These are phyloP conservation scores for Ettlia oleoabundans DNA, from an alignment of 139 green algal species.

Conservation along the genomic window DNA sequence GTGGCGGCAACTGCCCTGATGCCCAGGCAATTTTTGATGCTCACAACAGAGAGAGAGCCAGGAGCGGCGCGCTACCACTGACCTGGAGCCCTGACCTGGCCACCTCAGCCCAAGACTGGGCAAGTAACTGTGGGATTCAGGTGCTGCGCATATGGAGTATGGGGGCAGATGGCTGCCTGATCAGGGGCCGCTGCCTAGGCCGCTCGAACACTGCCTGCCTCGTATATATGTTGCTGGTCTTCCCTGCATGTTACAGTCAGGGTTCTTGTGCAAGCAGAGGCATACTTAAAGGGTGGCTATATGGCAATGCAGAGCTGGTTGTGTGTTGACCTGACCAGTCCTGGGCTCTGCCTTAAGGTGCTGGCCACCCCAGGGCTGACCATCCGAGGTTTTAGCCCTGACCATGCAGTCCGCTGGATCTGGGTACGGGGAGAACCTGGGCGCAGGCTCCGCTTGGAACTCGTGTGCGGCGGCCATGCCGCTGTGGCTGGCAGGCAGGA, in stretches of 20 bases:
- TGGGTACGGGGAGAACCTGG: constrained; percentile 5
- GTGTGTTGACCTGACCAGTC: neutral
- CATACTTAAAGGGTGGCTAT: neutral
- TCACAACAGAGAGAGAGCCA: constrained; percentile 25
- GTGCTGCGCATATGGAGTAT: neutral
- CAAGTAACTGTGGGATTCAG: constrained; percentile 3
- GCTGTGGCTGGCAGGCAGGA: constrained; percentile 6
- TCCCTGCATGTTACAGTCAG: no score
- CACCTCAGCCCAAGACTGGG: constrained; percentile 3
- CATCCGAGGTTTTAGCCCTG: no score
- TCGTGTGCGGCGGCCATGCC: constrained; percentile 4
- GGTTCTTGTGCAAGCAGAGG: no score
- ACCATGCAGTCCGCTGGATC: constrained; percentile 6
- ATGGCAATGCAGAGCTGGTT: neutral
- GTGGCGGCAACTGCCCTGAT: constrained; percentile 36
- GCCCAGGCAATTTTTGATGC: constrained; percentile 16
- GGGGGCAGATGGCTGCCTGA: neutral
- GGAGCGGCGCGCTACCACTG: constrained; percentile 28
- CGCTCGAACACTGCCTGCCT: no score
- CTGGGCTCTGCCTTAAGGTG: no score
- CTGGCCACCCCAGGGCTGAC: neutral
- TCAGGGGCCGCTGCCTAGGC: no score
- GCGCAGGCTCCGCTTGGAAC: neutral
- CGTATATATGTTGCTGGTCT: neutral
- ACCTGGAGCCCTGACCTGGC: constrained; percentile 37